Evolutionary conservation across 805 yeast genomes (phyloP).

Genomic region (Zygosaccharomyces kombuchaensis): DNA sequence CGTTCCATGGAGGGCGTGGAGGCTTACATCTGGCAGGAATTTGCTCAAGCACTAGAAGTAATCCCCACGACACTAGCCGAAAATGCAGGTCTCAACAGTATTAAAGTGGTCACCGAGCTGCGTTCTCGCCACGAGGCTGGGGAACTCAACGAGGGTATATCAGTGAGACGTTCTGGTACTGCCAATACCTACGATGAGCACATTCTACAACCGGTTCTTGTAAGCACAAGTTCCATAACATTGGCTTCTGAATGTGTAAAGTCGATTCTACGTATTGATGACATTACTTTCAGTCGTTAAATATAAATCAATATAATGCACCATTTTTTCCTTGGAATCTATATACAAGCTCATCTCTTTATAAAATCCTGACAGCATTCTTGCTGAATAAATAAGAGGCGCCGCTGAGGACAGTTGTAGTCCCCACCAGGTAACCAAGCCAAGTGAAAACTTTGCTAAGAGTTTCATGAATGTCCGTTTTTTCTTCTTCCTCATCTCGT

Average conservation of each 20-base stretch:
- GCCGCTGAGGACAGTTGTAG: conserved; percentile 77
- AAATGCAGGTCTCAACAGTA: conserved; percentile 89
- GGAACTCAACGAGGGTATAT: conserved; percentile 89
- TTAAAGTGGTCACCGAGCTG: conserved; percentile 85
- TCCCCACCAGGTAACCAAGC: conserved; percentile 53
- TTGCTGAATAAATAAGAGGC: conserved; percentile 67
- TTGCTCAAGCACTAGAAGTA: conserved; percentile 86
- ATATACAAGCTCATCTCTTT: conserved; percentile 7
- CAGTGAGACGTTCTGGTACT: conserved; percentile 90
- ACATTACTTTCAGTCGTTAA: conserved; percentile 86
- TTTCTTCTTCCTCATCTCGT: conserved; percentile 11
- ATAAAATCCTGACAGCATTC: conserved; percentile 58
- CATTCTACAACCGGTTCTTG: conserved; percentile 93
- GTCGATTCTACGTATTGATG: conserved; percentile 93
- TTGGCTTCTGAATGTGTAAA: conserved; percentile 96
- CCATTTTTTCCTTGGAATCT: background rate
- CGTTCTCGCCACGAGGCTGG: conserved; percentile 90
- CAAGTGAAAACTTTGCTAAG: conserved; percentile 27
- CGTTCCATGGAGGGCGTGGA: conserved; percentile 75
- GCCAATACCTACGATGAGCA: conserved; percentile 89
- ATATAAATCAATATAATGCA: conserved; percentile 6
- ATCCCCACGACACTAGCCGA: conserved; percentile 93
- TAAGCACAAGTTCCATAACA: conserved; percentile 88
- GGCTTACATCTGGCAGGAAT: conserved; percentile 86
- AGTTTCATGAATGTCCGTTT: conserved; percentile 1